These are phyloP conservation scores for Candida yuanshanica DNA, from an alignment of 805 yeast genomes.

Conservation along the genomic window DNA sequence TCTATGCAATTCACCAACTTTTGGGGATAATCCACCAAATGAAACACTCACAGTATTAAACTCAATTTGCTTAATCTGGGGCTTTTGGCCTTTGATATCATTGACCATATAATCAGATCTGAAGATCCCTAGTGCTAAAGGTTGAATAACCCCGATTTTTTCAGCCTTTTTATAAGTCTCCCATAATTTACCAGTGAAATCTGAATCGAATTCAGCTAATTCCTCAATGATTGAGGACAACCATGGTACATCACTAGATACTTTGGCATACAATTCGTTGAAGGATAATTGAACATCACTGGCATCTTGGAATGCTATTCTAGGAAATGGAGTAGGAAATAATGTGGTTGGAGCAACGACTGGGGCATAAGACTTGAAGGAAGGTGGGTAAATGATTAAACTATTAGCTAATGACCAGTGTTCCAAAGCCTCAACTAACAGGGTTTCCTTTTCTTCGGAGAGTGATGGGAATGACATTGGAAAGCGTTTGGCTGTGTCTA, in stretches of 20 bases:
- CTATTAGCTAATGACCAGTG: constrained; percentile 84
- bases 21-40: constrained; percentile 84
- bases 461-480: constrained; percentile 24
- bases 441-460: constrained; percentile 21
- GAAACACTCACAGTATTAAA: constrained; percentile 95
- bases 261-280: constrained; percentile 68
- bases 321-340: constrained; percentile 87
- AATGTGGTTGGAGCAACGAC: constrained; percentile 81
- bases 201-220: constrained; percentile 55
- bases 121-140: constrained; percentile 74
- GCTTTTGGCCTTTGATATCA: constrained; percentile 33
- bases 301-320: constrained; percentile 59
- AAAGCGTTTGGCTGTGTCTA: not conserved
- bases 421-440: constrained; percentile 41
- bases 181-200: constrained; percentile 79
- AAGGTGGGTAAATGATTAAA: constrained; percentile 71
- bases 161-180: constrained; percentile 48
- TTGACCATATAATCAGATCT: constrained; percentile 86
- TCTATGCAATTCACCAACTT: constrained; percentile 70
- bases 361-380: constrained; percentile 38
- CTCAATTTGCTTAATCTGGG: constrained; percentile 82
- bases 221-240: constrained; percentile 47
- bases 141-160: constrained; percentile 49
- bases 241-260: constrained; percentile 60
- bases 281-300: constrained; percentile 57